phyloP scores from a whole-genome alignment of 345 rosid genomes.

The Draba incana region DNA sequence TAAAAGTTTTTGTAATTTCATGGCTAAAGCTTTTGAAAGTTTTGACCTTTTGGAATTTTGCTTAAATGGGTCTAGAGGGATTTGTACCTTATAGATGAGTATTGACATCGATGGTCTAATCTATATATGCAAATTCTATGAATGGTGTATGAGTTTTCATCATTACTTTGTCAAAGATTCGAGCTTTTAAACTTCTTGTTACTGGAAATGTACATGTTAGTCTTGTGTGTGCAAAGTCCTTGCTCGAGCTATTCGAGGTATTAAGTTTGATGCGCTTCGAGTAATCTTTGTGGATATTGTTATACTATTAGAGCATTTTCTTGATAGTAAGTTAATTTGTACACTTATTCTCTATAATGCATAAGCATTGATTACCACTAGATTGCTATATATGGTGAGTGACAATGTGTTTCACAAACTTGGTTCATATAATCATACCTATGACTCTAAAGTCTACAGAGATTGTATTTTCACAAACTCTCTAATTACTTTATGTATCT shows the following conservation, averaged over 20 bases:
- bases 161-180: background rate
- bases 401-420: background rate
- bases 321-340: too few relatives aligned
- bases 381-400: too few relatives aligned
- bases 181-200: background rate
- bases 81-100: background rate
- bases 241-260: too few relatives aligned
- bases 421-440: too few relatives aligned
- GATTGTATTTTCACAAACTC: too few relatives aligned
- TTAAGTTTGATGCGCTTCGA: too few relatives aligned
- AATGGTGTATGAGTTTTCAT: background rate
- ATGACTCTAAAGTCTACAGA: too few relatives aligned
- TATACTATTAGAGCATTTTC: too few relatives aligned
- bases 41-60: background rate
- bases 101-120: background rate
- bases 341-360: too few relatives aligned
- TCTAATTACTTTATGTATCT: conserved; percentile 26
- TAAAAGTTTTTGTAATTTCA: background rate
- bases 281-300: background rate
- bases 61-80: background rate
- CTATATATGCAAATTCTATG: background rate
- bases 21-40: background rate
- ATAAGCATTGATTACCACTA: too few relatives aligned
- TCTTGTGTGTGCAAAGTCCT: too few relatives aligned
- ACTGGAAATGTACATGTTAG: background rate